Percentiles rank a stretch among this genome's conserved stretches.
Evolutionary conservation across 768 basidiomycete species (phyloP).

Genomic region (Termitomyces sp.): DNA sequence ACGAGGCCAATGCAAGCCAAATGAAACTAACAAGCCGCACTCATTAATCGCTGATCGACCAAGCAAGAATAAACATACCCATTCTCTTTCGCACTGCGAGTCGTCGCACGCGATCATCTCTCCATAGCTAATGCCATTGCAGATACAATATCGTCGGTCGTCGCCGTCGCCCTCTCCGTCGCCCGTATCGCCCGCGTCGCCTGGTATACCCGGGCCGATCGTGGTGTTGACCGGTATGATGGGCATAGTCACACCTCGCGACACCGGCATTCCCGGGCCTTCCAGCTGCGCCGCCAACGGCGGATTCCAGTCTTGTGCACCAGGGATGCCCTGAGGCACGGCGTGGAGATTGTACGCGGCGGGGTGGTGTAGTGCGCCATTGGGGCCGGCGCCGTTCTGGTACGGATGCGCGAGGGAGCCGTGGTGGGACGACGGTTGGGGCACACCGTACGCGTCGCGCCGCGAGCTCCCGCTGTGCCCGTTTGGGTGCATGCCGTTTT

Average conservation of each 20-base stretch:
- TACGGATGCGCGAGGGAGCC: constrained; percentile 49
- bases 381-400: constrained; percentile 20
- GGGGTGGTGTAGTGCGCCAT: constrained; percentile 28
- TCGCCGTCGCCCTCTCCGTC: constrained; percentile 54
- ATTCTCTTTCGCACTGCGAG: constrained; percentile 74
- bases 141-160: constrained; percentile 78
- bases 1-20: constrained; percentile 66
- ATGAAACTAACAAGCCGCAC: constrained; percentile 62
- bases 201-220: constrained; percentile 27
- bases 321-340: constrained; percentile 22
- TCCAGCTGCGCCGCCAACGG: constrained; percentile 55
- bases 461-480: constrained; percentile 15
- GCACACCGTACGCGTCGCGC: constrained; percentile 40
- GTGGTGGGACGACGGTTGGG: constrained; percentile 43
- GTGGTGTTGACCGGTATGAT: constrained; percentile 21
- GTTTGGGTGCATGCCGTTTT: constrained; percentile 20
- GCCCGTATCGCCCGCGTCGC: constrained; percentile 29
- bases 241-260: constrained; percentile 30
- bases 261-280: constrained; percentile 75
- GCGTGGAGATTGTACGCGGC: constrained; percentile 37
- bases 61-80: constrained; percentile 54
- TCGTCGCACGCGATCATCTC: constrained; percentile 96
- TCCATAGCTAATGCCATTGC: constrained; percentile 78
- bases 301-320: constrained; percentile 43
- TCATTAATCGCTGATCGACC: constrained; percentile 5